Percentiles rank a stretch among this genome's conserved stretches.
Evolutionary conservation across 2,329 filamentous ascomycete species (phyloP).

Genomic region (Penicillium rolfsii): DNA sequence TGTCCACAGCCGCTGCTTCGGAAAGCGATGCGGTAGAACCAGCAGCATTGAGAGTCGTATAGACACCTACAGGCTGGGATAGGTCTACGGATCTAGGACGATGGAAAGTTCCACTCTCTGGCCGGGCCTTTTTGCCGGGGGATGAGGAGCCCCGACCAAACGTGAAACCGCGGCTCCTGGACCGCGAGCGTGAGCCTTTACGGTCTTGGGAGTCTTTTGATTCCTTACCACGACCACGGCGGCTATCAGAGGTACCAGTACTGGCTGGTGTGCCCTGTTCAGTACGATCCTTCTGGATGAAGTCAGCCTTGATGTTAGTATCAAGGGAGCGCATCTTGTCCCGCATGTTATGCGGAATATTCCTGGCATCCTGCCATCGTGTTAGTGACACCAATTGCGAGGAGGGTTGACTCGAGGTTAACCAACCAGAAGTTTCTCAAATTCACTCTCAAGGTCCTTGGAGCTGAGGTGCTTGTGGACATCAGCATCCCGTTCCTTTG

Average conservation of each 20-base stretch:
- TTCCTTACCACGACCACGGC: constrained; percentile 49
- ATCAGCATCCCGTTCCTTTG: constrained; percentile 55
- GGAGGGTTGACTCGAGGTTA: constrained; percentile 28
- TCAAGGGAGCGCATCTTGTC: constrained; percentile 93
- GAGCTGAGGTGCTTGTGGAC: constrained; percentile 51
- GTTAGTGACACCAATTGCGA: constrained; percentile 10
- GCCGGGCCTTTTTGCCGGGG: constrained; percentile 73
- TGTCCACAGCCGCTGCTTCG: constrained; percentile 70
- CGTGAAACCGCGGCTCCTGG: constrained; percentile 77
- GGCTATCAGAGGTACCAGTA: constrained; percentile 44
- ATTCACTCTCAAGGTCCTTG: constrained; percentile 63
- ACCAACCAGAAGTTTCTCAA: constrained; percentile 63
- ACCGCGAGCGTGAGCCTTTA: constrained; percentile 52
- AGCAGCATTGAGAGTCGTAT: constrained; percentile 58
- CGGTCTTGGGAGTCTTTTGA: constrained; percentile 49
- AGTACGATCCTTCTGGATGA: constrained; percentile 85
- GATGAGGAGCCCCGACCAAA: constrained; percentile 71
- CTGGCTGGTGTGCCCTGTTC: constrained; percentile 59
- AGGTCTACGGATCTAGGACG: constrained; percentile 73
- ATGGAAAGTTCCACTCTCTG: constrained; percentile 66
- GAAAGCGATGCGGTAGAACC: constrained; percentile 58
- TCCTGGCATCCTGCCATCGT: constrained; percentile 72
- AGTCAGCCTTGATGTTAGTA: constrained; percentile 90
- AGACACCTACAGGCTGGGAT: constrained; percentile 63
- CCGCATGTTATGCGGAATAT: constrained; percentile 90